Evolutionary conservation across 768 basidiomycete genomes (phyloP).

Genomic region (Suillus brevipes): DNA sequence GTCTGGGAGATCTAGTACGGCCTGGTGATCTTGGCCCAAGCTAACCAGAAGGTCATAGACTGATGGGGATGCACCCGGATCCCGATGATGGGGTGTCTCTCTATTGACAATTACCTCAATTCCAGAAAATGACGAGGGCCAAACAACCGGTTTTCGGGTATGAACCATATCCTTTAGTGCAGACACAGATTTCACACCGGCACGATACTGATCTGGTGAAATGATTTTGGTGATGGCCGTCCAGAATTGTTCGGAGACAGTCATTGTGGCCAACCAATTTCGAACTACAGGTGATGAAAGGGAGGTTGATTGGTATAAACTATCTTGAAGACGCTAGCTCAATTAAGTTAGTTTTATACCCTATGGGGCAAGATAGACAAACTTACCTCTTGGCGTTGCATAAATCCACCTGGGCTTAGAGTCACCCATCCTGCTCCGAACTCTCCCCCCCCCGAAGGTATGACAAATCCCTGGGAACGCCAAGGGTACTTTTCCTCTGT

Average conservation of each 20-base stretch:
- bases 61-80: background rate
- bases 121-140: conserved; percentile 8
- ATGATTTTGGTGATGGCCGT: background rate
- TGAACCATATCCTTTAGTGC: background rate
- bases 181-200: background rate
- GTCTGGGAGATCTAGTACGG: background rate
- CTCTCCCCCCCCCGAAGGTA: background rate
- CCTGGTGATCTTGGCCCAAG: background rate
- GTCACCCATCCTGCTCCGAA: background rate
- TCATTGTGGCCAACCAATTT: conserved; percentile 1
- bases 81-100: background rate
- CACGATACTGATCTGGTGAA: background rate
- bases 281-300: background rate
- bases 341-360: background rate
- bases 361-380: background rate
- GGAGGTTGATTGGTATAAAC: background rate
- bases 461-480: background rate
- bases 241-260: background rate
- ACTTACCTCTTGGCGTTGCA: background rate
- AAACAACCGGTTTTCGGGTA: background rate
- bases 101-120: conserved; percentile 8
- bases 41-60: conserved; percentile 8
- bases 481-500: background rate
- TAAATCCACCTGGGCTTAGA: background rate
- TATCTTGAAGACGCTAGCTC: background rate